Base-by-base conservation (phyloP, 345 rosid genomes). In the Mangifera indica region DNA sequence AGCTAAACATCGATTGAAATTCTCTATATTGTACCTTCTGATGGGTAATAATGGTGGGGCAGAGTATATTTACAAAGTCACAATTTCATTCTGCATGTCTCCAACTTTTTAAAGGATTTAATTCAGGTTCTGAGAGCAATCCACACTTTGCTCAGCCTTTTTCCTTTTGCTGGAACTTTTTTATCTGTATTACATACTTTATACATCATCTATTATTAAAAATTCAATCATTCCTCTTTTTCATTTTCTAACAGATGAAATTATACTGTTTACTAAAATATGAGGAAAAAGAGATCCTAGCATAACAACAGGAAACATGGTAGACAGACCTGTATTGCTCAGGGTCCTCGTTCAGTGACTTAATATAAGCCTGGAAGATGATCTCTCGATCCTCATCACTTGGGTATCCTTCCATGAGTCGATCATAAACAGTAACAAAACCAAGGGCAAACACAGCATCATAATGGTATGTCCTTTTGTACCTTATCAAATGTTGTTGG, bases 391-490 rank as follows among this genome's bases (percentile, higher is more conserved):
- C 99, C 79, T 91, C 88, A 55, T 92, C 97, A 69, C 95, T 87
- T 12, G 97, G 97, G 72, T 92, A 95, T 20, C 99, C 99, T 75
- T 95, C 98, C 98, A 95, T 95, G 84, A 95, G 97, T 76, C 89
- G 93, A 84, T 95, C 96, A 67, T 84, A 95, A 4, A 95, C 93
- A 37, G 99, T 95, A 60, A 95, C 99, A 58, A 92, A 90, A 64
- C 99, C 99, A 56, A 95, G 99, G 37, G 98, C 98, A 64, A 95
- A 95, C 44, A 95, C 89, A 1, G 97, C 86, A 48, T 95, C 99
- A 62, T 95, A 95, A 9, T 80, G 85, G 66, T 87, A 91, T 24
- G 86, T 87, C 84, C 64, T 89, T 88, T 95, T 95, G 81, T 92
- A 95, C 76, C 87, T 89, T 88, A 85, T 81, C 91, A 95, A 81